Evolutionary conservation across 306 rosid species (phyloP).

Genomic region (Geum urbanum): DNA sequence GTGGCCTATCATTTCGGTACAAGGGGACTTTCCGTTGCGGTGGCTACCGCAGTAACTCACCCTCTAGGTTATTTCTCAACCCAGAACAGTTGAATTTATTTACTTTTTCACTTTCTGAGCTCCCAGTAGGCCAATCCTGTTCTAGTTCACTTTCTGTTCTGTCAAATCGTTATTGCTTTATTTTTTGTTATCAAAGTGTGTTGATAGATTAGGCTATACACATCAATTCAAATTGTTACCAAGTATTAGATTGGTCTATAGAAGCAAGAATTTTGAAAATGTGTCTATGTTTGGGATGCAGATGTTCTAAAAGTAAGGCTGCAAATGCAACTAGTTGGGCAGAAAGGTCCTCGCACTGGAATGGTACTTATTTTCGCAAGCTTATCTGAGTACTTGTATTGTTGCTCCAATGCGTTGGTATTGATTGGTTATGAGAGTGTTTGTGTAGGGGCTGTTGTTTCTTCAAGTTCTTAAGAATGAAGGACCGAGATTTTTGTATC

Average conservation of each 20-base stretch:
- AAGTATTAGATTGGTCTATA: not conserved
- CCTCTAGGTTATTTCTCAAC: constrained; percentile 56
- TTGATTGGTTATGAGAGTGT: constrained; percentile 17
- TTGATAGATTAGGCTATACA: not conserved
- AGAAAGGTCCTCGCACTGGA: constrained; percentile 84
- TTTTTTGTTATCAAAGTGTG: not conserved
- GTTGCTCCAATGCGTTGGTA: constrained; percentile 25
- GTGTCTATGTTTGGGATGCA: constrained; percentile 45
- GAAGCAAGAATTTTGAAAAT: not conserved
- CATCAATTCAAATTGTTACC: not conserved
- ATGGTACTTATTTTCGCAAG: constrained; percentile 53
- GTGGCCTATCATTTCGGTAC: constrained; percentile 65
- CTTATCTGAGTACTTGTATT: constrained; percentile 20
- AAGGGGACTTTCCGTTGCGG: constrained; percentile 81
- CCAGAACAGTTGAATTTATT: not conserved
- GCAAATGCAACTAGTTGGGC: constrained; percentile 98
- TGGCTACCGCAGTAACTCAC: constrained; percentile 73
- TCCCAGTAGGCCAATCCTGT: not conserved
- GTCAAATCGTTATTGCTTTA: not conserved
- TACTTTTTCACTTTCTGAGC: constrained; percentile 2
- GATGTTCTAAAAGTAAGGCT: constrained; percentile 95
- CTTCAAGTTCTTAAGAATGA: constrained; percentile 56
- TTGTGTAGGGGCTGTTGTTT: constrained; percentile 60
- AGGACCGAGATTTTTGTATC: constrained; percentile 82
- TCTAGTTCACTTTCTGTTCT: too few species aligned